These are phyloP conservation scores for Phytophthora hibernalis DNA, from an alignment of 352 stramenopile genomes.

Conservation along the genomic window DNA sequence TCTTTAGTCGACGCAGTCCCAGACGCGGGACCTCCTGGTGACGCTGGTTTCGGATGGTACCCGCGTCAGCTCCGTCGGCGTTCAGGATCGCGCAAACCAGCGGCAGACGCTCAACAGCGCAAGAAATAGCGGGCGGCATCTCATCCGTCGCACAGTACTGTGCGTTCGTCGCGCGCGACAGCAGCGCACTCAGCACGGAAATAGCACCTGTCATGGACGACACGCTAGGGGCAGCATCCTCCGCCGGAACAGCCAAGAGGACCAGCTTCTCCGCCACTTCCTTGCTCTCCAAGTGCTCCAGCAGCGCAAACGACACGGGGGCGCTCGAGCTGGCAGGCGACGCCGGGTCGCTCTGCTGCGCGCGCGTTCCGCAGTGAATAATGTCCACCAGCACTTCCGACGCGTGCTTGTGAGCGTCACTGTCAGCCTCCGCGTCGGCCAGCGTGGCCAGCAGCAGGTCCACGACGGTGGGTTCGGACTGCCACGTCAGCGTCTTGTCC, in stretches of 20 bases:
- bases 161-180: slow-evolving; percentile 80
- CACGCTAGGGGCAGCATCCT: slow-evolving; percentile 37
- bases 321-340: slow-evolving; percentile 65
- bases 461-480: slow-evolving; percentile 74
- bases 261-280: slow-evolving; percentile 79
- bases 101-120: slow-evolving; percentile 63
- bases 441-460: slow-evolving; percentile 73
- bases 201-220: slow-evolving; percentile 86
- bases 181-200: slow-evolving; percentile 77
- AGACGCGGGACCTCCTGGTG: slow-evolving; percentile 77
- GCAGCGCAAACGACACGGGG: slow-evolving; percentile 67
- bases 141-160: slow-evolving; percentile 76
- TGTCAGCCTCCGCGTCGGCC: slow-evolving; percentile 52
- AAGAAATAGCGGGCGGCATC: slow-evolving; percentile 62
- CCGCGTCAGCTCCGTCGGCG: slow-evolving; percentile 64
- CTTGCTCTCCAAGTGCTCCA: slow-evolving; percentile 84
- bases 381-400: slow-evolving; percentile 86
- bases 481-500: slow-evolving; percentile 81
- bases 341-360: slow-evolving; percentile 72
- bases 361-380: slow-evolving; percentile 84
- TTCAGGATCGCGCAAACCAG: slow-evolving; percentile 75
- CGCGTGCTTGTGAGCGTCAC: slow-evolving; percentile 86
- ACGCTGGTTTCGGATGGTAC: slow-evolving; percentile 77
- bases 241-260: slow-evolving; percentile 53
- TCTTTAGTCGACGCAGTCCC: slow-evolving; percentile 81